phyloP scores from a whole-genome alignment of 2,329 filamentous ascomycete genomes.

The Claviceps sp. region DNA sequence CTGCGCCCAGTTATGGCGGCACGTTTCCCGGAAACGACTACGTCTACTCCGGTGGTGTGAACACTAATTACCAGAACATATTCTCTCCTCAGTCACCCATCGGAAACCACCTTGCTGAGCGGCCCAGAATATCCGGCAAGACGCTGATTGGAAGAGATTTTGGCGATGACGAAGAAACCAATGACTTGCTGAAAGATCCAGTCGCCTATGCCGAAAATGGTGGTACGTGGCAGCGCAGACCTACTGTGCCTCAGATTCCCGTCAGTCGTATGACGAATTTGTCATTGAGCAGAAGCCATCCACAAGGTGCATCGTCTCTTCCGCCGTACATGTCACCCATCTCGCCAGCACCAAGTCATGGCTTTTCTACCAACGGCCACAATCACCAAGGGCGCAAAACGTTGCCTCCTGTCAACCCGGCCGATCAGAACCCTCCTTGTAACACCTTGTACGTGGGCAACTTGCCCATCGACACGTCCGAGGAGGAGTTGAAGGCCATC shows the following conservation, averaged over 20 bases:
- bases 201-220: conserved; percentile 57
- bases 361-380: conserved; percentile 27
- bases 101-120: conserved; percentile 53
- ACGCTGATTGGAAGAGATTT: conserved; percentile 56
- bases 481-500: conserved; percentile 87
- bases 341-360: conserved; percentile 32
- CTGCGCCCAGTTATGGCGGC: conserved; percentile 46
- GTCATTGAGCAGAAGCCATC: conserved; percentile 53
- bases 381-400: conserved; percentile 46
- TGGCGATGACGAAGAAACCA: conserved; percentile 55
- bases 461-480: conserved; percentile 78
- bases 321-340: conserved; percentile 36
- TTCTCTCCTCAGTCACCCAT: conserved; percentile 66
- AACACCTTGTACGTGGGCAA: conserved; percentile 99
- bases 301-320: conserved; percentile 37
- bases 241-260: conserved; percentile 59
- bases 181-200: conserved; percentile 57
- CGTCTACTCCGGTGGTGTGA: conserved; percentile 43
- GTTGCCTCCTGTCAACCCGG: conserved; percentile 80
- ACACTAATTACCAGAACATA: conserved; percentile 43
- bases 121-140: conserved; percentile 50
- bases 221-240: conserved; percentile 38
- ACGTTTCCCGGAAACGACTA: conserved; percentile 42
- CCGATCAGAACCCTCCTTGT: conserved; percentile 92
- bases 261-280: conserved; percentile 55